Percentiles rank a stretch among this genome's conserved stretches.
Evolutionary conservation across 2,329 filamentous ascomycete species (phyloP).

Genomic region (Claviceps purpurea): DNA sequence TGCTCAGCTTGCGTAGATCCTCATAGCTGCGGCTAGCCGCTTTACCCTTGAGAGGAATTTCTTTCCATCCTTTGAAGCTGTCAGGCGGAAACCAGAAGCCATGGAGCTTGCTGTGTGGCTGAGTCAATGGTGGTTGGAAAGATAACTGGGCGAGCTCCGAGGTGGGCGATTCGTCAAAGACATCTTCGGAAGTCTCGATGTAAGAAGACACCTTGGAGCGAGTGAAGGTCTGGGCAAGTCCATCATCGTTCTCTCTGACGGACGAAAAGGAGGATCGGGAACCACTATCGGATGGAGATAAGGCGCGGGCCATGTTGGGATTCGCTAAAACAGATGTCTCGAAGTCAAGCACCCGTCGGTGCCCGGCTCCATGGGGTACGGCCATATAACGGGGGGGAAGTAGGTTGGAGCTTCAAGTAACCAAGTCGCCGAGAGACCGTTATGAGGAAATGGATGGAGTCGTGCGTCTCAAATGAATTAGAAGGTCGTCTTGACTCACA

Average conservation of each 20-base stretch:
- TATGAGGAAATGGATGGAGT: not conserved
- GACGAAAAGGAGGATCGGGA: constrained; percentile 47
- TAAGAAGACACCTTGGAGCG: constrained; percentile 50
- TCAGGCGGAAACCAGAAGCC: constrained; percentile 45
- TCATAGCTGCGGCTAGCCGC: constrained; percentile 48
- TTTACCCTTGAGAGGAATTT: constrained; percentile 45
- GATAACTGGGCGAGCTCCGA: constrained; percentile 28
- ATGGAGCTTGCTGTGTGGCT: constrained; percentile 42
- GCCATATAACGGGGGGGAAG: constrained; percentile 13
- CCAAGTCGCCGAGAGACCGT: not conserved
- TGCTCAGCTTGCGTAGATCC: constrained; percentile 41
- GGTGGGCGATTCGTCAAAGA: constrained; percentile 35
- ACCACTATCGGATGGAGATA: constrained; percentile 25
- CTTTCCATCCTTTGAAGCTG: constrained; percentile 49
- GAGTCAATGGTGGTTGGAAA: constrained; percentile 39
- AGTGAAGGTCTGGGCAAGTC: constrained; percentile 49
- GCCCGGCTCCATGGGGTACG: constrained; percentile 14
- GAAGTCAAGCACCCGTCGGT: constrained; percentile 19
- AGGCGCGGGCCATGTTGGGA: constrained; percentile 24
- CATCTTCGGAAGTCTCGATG: constrained; percentile 33
- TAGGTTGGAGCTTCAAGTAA: not conserved
- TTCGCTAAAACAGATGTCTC: constrained; percentile 21
- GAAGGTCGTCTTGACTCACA: not conserved
- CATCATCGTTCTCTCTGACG: constrained; percentile 45
- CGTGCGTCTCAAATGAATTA: not conserved